phyloP scores from a whole-genome alignment of 495 filamentous ascomycete genomes.

The Tuber magnatum region DNA sequence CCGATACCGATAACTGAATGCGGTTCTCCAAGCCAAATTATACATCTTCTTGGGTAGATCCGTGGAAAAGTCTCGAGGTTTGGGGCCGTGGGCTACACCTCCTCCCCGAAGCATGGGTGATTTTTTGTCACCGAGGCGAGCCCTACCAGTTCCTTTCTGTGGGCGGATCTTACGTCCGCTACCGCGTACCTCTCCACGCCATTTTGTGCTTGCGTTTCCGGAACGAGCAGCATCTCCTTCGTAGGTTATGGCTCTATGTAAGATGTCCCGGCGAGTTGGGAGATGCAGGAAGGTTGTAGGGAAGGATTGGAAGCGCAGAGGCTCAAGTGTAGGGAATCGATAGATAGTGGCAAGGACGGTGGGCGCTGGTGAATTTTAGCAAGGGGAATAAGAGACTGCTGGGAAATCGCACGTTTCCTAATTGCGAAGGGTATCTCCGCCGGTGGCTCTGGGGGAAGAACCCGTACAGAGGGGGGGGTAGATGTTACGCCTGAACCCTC shows the following conservation, averaged over 20 bases:
- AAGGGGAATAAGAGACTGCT: background rate
- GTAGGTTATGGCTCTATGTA: constrained; percentile 86
- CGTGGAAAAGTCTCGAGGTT: constrained; percentile 80
- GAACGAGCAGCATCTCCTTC: constrained; percentile 84
- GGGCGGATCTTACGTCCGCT: constrained; percentile 65
- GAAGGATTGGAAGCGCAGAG: constrained; percentile 69
- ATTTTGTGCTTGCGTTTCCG: constrained; percentile 81
- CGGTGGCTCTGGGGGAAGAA: constrained; percentile 22
- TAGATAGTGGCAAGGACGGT: constrained; percentile 75
- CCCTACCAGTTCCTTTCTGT: constrained; percentile 78
- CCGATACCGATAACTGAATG: constrained; percentile 80
- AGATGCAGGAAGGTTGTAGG: constrained; percentile 71
- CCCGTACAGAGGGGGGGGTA: constrained; percentile 9
- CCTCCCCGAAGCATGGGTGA: constrained; percentile 79
- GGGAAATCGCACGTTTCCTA: constrained; percentile 22
- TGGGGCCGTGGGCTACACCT: constrained; percentile 77
- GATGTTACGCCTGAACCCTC: constrained; percentile 34
- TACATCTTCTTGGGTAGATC: constrained; percentile 82
- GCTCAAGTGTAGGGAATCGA: constrained; percentile 83
- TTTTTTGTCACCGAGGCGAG: constrained; percentile 71
- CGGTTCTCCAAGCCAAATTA: constrained; percentile 90
- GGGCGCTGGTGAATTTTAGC: constrained; percentile 44
- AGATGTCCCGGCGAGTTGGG: constrained; percentile 81
- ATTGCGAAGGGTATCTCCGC: constrained; percentile 29
- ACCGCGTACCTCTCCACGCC: constrained; percentile 73